Percentiles rank a stretch among this genome's conserved stretches.
Evolutionary conservation across 352 stramenopile species (phyloP).

Genomic region (Peronospora belbahrii): DNA sequence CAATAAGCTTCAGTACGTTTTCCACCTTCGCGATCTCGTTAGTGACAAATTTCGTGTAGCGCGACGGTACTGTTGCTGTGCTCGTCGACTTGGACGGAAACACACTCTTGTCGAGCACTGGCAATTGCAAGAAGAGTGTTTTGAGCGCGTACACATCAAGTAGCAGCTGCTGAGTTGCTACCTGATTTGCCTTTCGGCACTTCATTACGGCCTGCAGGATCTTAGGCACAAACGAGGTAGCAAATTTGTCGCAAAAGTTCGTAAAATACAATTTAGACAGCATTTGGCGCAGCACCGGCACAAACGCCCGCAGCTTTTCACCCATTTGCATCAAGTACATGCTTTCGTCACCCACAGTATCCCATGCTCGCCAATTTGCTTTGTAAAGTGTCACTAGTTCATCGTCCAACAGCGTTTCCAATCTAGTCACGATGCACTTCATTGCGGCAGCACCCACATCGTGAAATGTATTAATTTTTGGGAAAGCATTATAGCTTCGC

Average conservation of each 20-base stretch:
- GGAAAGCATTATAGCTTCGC: constrained; percentile 89
- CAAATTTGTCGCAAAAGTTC: constrained; percentile 98
- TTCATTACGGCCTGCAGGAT: constrained; percentile 86
- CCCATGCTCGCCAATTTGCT: constrained; percentile 91
- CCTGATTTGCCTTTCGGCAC: constrained; percentile 92
- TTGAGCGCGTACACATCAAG: constrained; percentile 97
- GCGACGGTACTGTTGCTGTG: constrained; percentile 75
- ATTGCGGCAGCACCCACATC: constrained; percentile 92
- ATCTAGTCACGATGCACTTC: constrained; percentile 89
- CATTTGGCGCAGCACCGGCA: constrained; percentile 87
- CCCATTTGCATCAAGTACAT: constrained; percentile 91
- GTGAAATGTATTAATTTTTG: constrained; percentile 93
- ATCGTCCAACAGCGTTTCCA: constrained; percentile 89
- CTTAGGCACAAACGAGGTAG: constrained; percentile 84
- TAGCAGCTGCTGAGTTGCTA: constrained; percentile 97
- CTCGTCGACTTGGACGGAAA: constrained; percentile 31
- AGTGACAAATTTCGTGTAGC: constrained; percentile 96
- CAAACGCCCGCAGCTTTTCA: constrained; percentile 87
- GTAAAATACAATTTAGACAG: constrained; percentile 92
- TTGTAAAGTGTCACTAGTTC: constrained; percentile 85
- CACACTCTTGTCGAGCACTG: constrained; percentile 63
- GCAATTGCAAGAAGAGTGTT: constrained; percentile 93
- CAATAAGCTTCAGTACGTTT: constrained; percentile 96
- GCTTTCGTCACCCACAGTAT: constrained; percentile 94
- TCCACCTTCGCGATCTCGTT: constrained; percentile 95